A percentile compares a stretch with the other conserved stretches of the same genome.
Conservation (phyloP, 2,329 filamentous ascomycete species). For the Ascocoryne sarcoides region DNA sequence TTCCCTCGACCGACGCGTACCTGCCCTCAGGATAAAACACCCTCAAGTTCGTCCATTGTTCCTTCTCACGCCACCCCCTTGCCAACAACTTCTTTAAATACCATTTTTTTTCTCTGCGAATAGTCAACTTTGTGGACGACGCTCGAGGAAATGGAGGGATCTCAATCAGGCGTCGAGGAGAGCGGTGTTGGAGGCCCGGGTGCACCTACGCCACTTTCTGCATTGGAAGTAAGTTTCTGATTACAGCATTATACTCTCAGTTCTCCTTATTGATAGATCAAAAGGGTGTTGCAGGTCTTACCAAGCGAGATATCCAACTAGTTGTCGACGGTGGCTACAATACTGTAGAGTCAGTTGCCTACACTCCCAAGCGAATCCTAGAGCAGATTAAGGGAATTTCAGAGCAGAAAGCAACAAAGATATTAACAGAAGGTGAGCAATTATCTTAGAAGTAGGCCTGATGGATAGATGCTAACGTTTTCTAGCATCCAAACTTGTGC, state of each 20-base stretch:
- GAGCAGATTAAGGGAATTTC: slow-evolving; percentile 98
- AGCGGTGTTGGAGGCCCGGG: slow-evolving; percentile 70
- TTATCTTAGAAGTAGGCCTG: not conserved
- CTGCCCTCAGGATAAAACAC: too few relatives aligned
- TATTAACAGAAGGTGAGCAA: slow-evolving; percentile 69
- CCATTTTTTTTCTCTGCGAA: too few relatives aligned
- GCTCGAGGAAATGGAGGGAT: slow-evolving; percentile 40
- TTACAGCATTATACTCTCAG: not conserved
- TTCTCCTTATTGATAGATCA: slow-evolving; percentile 1
- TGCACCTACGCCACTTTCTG: slow-evolving; percentile 80
- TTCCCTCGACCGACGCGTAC: too few relatives aligned
- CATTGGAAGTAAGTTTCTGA: slow-evolving; percentile 62
- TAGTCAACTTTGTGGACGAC: too few relatives aligned
- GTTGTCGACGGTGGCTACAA: slow-evolving; percentile 88
- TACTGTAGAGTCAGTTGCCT: slow-evolving; percentile 92
- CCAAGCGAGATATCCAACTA: slow-evolving; percentile 91
- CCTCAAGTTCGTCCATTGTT: too few relatives aligned
- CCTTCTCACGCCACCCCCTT: too few relatives aligned
- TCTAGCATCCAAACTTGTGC: slow-evolving; percentile 85
- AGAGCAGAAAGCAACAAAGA: slow-evolving; percentile 88
- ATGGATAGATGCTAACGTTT: slow-evolving; percentile 4
- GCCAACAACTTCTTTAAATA: too few relatives aligned
- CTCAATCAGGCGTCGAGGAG: slow-evolving; percentile 69
- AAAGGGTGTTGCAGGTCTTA: slow-evolving; percentile 82
- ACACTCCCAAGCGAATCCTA: slow-evolving; percentile 72